Percentiles rank a stretch among this genome's conserved stretches.
These are phyloP conservation scores for Capsicum pubescens DNA, from an alignment of 257 asterid species.

Conservation along the genomic window DNA sequence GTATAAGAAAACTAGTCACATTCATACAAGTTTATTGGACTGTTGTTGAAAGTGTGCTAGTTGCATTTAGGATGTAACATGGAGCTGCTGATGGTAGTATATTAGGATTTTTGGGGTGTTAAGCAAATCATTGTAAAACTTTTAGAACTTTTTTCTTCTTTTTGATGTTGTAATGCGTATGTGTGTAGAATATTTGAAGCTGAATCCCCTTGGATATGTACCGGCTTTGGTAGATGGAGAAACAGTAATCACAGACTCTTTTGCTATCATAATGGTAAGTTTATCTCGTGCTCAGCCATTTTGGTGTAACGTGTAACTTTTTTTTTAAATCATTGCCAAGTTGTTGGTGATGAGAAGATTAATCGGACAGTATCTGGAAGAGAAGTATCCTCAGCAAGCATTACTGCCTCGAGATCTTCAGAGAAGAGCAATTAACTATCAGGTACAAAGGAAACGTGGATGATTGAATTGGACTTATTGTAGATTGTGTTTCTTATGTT, in stretches of 20 bases:
- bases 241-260: constrained; percentile 66
- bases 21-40: too few species aligned
- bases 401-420: constrained; percentile 78
- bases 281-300: constrained; percentile 26
- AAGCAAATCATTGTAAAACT: not conserved
- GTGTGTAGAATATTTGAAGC: constrained; percentile 71
- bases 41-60: too few species aligned
- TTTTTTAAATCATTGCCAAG: too few species aligned
- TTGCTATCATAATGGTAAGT: constrained; percentile 76
- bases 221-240: constrained; percentile 84
- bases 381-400: constrained; percentile 82
- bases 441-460: constrained; percentile 44
- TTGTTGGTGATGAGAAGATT: too few species aligned
- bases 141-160: not conserved
- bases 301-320: not conserved
- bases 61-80: not conserved
- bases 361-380: constrained; percentile 48
- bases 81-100: not conserved
- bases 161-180: constrained; percentile 24
- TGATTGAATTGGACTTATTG: too few species aligned
- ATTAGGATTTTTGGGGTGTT: not conserved
- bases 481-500: too few species aligned
- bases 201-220: constrained; percentile 82
- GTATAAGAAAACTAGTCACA: too few species aligned
- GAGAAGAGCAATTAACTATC: constrained; percentile 60